Conservation (phyloP, 139 green algal genomes). For the Tetradesmus lagerheimii region DNA sequence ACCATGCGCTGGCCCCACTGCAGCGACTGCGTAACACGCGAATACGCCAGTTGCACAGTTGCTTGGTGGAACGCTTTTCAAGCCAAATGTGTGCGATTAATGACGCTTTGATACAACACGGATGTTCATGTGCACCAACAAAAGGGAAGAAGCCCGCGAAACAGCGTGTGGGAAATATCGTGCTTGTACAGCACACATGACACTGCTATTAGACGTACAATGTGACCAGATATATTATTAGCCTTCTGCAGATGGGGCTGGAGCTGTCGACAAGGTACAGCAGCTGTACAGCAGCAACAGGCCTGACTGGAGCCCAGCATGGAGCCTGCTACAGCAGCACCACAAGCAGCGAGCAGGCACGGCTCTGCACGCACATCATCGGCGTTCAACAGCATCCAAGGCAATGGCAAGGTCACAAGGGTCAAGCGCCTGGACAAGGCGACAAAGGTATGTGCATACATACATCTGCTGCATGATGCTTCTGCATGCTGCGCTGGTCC, state of each 20-base stretch:
- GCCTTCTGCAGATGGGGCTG: background rate
- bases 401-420: slow-evolving; percentile 11
- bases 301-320: background rate
- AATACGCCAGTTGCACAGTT: no score
- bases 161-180: background rate
- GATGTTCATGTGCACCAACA: no score
- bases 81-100: no score
- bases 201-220: background rate
- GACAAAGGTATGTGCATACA: slow-evolving; percentile 40
- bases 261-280: background rate
- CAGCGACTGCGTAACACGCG: no score
- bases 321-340: background rate
- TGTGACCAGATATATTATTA: background rate
- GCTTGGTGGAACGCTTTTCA: no score
- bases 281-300: slow-evolving; percentile 9
- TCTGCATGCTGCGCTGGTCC: no score
- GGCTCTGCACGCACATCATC: background rate
- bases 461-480: background rate
- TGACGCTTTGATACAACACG: no score
- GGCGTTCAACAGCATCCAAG: background rate
- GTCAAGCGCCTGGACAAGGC: slow-evolving; percentile 42
- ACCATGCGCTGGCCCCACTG: no score
- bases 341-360: background rate
- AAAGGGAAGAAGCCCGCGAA: background rate
- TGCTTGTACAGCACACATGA: background rate